These are phyloP conservation scores for Scutellaria baicalensis DNA, from an alignment of 257 asterid genomes.

Conservation along the genomic window DNA sequence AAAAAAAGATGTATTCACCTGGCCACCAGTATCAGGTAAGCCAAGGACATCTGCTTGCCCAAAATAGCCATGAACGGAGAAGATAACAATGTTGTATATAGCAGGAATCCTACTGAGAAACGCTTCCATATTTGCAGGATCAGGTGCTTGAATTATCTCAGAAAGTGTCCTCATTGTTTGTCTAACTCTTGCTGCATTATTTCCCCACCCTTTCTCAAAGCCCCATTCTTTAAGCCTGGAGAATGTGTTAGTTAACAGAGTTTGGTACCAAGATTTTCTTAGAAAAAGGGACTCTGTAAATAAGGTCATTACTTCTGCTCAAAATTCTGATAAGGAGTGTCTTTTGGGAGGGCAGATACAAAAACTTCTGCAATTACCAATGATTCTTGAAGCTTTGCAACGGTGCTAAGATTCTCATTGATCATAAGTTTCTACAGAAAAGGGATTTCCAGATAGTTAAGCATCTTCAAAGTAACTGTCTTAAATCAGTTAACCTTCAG, in stretches of 20 bases:
- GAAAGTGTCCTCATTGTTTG: constrained; percentile 63
- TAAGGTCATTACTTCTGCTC: constrained; percentile 43
- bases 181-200: constrained; percentile 51
- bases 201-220: constrained; percentile 83
- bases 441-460: not conserved
- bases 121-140: constrained; percentile 45
- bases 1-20: constrained; percentile 43
- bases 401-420: constrained; percentile 49
- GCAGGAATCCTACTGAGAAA: constrained; percentile 63
- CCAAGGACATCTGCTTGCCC: constrained; percentile 89
- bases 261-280: not conserved
- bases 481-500: not conserved
- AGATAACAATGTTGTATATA: constrained; percentile 58
- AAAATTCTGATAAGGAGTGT: constrained; percentile 49
- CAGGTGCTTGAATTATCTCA: constrained; percentile 76
- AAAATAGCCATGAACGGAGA: constrained; percentile 80
- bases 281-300: not conserved
- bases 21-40: constrained; percentile 86
- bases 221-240: constrained; percentile 72
- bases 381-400: constrained; percentile 51
- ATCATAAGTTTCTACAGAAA: constrained; percentile 65
- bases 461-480: not conserved
- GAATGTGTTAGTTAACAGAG: not conserved
- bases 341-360: constrained; percentile 47
- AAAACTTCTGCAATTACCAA: constrained; percentile 47